Base-by-base conservation (phyloP, 73 alveolate genomes). In the Tetrahymena thermophila region DNA sequence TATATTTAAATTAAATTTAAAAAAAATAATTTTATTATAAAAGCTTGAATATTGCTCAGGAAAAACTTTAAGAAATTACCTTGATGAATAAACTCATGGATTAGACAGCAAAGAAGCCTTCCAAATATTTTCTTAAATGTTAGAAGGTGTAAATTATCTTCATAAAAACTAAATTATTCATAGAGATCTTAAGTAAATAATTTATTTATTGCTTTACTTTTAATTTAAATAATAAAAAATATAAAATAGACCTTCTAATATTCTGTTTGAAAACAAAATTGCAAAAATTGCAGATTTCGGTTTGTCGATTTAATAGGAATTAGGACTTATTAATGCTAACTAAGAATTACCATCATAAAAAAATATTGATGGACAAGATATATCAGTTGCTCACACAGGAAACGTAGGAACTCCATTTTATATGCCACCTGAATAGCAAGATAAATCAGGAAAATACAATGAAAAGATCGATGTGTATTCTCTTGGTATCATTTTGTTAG, bases 281-380 rank as follows among this genome's bases (percentile, higher is more conserved):
- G 98, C 96, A 19, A 98, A 98, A 96, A 95, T 98, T 25, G 99
- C 99, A 25, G 99, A 98, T 94, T 98, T 98, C 94, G 99, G 99
- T 6, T 94, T 98, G 44, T 99, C 98, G 3, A 94, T 96, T 85
- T 96, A 94, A 42, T 50, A 93, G n/a, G 89, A 71, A 71, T 31
- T 71, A n/a, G 89, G 89, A 56, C 95, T 37, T 58, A 56, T 96
- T 6, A 35, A 85, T 85, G 38, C 85, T n/a, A 17, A 85, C 38
- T 40, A 56, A 38, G 94, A 89, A 85, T 96, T 44, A 21, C 10
- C 71, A 85, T 23, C 40, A 19, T 71, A 35, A 37, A 8, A 34
- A 6, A 83, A 5, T 13, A 34, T 44, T 25, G 43, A 44, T 85
- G 89, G 43, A 56, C 14, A 56, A 85, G 94, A 58, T 25, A 42